Base-by-base conservation (phyloP, 495 filamentous ascomycete genomes). In the Penicillium mononematosum region DNA sequence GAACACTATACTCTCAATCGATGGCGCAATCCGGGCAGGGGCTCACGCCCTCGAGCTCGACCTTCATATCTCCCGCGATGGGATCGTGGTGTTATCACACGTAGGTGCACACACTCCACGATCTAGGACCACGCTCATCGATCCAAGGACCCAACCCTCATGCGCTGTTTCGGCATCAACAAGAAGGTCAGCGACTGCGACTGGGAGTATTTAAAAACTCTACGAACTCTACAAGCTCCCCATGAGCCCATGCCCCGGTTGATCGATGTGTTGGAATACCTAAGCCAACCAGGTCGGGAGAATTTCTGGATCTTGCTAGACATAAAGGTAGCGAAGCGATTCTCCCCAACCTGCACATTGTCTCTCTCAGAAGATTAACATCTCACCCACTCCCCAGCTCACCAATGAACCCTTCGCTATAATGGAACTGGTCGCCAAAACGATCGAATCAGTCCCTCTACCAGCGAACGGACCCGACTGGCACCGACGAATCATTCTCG, bases 11-110 rank as follows among this genome's bases (percentile, higher is more conserved):
- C 77, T 73, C 14, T 89, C 89, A 8, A 94, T 96, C 72, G 72
- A 76, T 42, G 85, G 76, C 3, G 93, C 92, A 5, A 78, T 92
- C 0, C 73, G 81, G 16, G 84, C 82, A 24, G 91, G 91, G 27
- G 84, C 86, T 3, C 81, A 96, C 65, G 92, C 89, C 0, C 74
- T 98, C 17, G 93, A 98, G 72, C 91, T 90, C 9, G 92, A 98
- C 68, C 66, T 97, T 17, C 93, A 96, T 62, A 66, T 96, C 22
- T 85, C 89, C 2, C 84, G 81, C 53, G 93, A 98, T 68, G 85
- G 86, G 10, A 85, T 96, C 0, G 88, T 97, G 1, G 88, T 98
- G 16, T 70, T 96, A 5, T 89, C 88, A 31, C 90, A 94, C 75
- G 89, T 92, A 75, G 66, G 83, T 63, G 8, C 25, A 24, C 22